Base-by-base conservation (phyloP, 2,329 filamentous ascomycete species). In the Lachnellula hyalina region DNA sequence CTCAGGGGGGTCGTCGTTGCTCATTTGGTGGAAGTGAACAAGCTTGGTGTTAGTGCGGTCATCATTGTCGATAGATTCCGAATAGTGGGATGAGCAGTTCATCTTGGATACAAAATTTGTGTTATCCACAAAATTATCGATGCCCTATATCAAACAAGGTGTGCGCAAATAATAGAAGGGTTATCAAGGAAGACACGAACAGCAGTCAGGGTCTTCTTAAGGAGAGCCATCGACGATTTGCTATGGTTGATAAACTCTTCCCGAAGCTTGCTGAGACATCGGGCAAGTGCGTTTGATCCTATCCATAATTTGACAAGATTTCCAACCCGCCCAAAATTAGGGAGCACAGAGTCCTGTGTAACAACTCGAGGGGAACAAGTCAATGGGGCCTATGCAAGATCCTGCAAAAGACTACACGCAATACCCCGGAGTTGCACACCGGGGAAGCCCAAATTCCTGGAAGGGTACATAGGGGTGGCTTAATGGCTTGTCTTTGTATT, bases 341-440 rank as follows among this genome's bases (percentile, higher is more conserved):
- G 21, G 23, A 17, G 21, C 44, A 46, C 44, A 46, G 28, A 32
- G 14, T 21, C 23, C 14, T 46, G 44, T 46, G 23, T 46, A 46
- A 32, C 44, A 25, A 17, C 14, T 25, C 44, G 44, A 46, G 23
- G 44, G 14, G 15, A 46, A 5, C 44, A 17, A 46, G 44, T 46
- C 44, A 28, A 46, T 32, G 14, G n/a, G 32, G 44, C 44, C 25
- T 23, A 11, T 14, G 44, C 41, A 44, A 58, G 53, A 58, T 60
- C 48, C 47, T 58, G 55, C 58, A 60, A 52, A 48, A 44, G 38
- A n/a, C 54, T 57, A 51, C 54, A 52, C 49, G 49, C 49, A 52
- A 52, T 53, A 49, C 46, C 57, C 53, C 56, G 56, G 40, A 38
- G 52, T 60, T 40, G 32, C 38, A 58, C 56, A 52, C 34, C 38